Evolutionary conservation across 345 rosid species (phyloP).

Genomic region (Eucalyptus guilfoylei): DNA sequence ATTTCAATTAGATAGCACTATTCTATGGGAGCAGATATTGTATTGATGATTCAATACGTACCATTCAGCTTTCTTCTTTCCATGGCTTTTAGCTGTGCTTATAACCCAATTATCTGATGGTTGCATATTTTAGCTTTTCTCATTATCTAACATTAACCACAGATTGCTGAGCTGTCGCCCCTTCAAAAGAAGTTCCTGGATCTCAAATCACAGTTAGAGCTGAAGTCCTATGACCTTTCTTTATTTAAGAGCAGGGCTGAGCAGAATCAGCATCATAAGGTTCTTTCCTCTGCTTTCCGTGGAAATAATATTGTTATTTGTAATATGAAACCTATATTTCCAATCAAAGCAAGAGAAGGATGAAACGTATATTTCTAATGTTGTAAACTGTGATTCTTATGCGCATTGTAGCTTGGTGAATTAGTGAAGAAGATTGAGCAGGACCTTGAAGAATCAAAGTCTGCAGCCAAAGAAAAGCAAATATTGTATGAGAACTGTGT

Average conservation of each 20-base stretch:
- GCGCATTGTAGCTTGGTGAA: slow-evolving; percentile 55
- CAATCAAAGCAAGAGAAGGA: background rate
- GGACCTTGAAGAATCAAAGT: slow-evolving; percentile 69
- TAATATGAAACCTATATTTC: background rate
- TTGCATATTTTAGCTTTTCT: background rate
- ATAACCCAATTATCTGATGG: background rate
- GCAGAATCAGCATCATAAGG: slow-evolving; percentile 99
- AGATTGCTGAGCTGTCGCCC: slow-evolving; percentile 75
- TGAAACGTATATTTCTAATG: background rate
- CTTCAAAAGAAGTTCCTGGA: slow-evolving; percentile 60
- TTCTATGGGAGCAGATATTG: background rate
- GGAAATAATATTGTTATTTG: background rate
- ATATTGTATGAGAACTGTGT: slow-evolving; percentile 36
- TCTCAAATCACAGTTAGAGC: slow-evolving; percentile 68
- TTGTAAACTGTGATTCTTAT: background rate
- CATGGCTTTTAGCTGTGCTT: background rate
- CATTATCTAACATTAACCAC: slow-evolving; percentile 23
- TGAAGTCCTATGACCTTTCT: slow-evolving; percentile 79
- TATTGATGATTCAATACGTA: background rate
- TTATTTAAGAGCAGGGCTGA: slow-evolving; percentile 84
- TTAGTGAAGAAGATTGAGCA: slow-evolving; percentile 69
- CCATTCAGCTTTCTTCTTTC: background rate
- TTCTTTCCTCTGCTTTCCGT: slow-evolving; percentile 6
- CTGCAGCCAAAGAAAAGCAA: slow-evolving; percentile 56
- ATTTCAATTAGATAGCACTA: background rate